Base-by-base conservation (phyloP, 805 yeast species). In the Kregervanrija delftensis region DNA sequence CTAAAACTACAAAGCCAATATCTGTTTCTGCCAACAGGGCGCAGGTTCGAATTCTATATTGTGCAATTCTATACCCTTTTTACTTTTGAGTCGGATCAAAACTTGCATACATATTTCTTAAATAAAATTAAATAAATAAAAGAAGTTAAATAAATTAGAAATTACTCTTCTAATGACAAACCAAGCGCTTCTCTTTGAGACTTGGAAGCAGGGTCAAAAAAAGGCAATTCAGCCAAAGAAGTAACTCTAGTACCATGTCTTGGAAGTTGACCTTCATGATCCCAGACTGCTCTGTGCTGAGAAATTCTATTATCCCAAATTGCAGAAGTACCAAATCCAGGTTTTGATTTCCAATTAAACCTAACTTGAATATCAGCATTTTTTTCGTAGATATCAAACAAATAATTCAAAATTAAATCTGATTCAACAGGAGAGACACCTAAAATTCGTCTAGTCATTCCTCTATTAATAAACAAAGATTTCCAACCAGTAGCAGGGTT, bases 401-500 rank as follows among this genome's bases (percentile, higher is more conserved):
- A 39, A 51, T 74, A 68, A 38, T 69, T 64, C 53, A 77, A 64
- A 44, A 79, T 68, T 56, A 39, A 30, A 35, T 69, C 71, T 8
- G 74, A 67, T 60, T 79, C 83, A 41, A 63, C 74, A 17, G 71
- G 69, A 43, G 72, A 70, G 43, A 78, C 65, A 0, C 81, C 83
- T 8, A 71, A 69, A 46, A 78, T 77, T 47, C 76, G 66, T 37
- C 56, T 64, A 11, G 81, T 77, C 70, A 69, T 68, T 15, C 67
- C 63, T 40, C 78, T 68, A 60, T 77, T 77, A 37, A 77, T 76
- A 48, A 65, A 79, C 50, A 79, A 61, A 1, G 79, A 64, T 60
- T 79, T 80, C 76, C 78, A 70, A 37, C 83, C 83, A 30, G 84
- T 79, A 11, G 73, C 81, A 9, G 86, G 85, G 52, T 81, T 81